Conservation (phyloP, 116 monocot species). For the Dioscorea cayenensis region DNA sequence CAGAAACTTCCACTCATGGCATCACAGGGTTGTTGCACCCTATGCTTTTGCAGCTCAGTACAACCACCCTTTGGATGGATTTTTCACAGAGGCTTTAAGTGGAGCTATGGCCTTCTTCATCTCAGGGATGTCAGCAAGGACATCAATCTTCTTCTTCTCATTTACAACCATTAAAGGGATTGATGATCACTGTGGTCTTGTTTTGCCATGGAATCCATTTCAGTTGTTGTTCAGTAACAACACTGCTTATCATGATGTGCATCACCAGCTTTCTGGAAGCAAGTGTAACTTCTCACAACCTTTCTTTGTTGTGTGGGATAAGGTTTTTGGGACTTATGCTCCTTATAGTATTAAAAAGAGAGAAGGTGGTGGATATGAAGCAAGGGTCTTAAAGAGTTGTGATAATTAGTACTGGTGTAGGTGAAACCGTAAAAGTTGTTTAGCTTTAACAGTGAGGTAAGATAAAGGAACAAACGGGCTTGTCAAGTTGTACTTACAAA, state of each 20-base stretch:
- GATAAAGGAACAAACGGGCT: no score
- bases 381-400: no score
- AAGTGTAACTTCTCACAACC: conserved; percentile 23
- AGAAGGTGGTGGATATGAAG: conserved; percentile 2
- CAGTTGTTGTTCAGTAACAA: conserved; percentile 4
- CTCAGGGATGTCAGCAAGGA: conserved; percentile 9
- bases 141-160: conserved; percentile 13
- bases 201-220: conserved; percentile 9
- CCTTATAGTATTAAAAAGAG: conserved; percentile 9
- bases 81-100: conserved; percentile 7
- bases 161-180: conserved; percentile 6
- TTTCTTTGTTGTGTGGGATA: conserved; percentile 25
- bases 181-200: conserved; percentile 14
- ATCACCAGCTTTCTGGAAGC: conserved; percentile 10
- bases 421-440: no score
- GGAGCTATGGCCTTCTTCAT: conserved; percentile 9
- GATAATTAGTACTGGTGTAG: no score
- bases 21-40: conserved; percentile 17
- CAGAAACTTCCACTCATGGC: conserved; percentile 9
- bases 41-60: conserved; percentile 16
- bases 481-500: no score
- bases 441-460: no score
- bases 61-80: conserved; percentile 15
- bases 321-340: conserved; percentile 17
- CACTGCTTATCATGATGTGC: conserved; percentile 8